Evolutionary conservation across 2,329 filamentous ascomycete species (phyloP).

Genomic region (Penicillium sp.): DNA sequence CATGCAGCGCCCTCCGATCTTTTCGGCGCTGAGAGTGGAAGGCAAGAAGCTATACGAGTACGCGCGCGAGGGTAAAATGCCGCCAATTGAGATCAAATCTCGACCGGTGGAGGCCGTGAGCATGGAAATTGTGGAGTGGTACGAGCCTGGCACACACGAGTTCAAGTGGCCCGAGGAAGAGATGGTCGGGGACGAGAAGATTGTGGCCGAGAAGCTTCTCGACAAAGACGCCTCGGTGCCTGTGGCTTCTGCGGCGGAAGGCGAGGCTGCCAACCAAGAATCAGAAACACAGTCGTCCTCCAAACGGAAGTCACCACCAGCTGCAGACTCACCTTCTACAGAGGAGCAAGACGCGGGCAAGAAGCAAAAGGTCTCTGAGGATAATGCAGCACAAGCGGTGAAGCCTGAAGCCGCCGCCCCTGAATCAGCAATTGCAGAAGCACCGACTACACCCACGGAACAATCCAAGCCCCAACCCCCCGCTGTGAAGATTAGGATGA

Average conservation of each 20-base stretch:
- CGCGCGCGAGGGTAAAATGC: slow-evolving; percentile 80
- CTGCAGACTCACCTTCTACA: slow-evolving; percentile 21
- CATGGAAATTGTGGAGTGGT: slow-evolving; percentile 78
- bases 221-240: slow-evolving; percentile 34
- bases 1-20: slow-evolving; percentile 87
- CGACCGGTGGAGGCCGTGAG: slow-evolving; percentile 74
- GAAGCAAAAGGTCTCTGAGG: slow-evolving; percentile 34
- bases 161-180: slow-evolving; percentile 78
- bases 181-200: slow-evolving; percentile 70
- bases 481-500: slow-evolving; percentile 81
- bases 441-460: slow-evolving; percentile 16
- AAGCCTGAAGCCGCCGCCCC: slow-evolving; percentile 12
- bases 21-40: slow-evolving; percentile 87
- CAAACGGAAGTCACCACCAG: slow-evolving; percentile 39
- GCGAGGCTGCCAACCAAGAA: slow-evolving; percentile 22
- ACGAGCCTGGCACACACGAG: slow-evolving; percentile 74
- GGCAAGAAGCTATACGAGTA: slow-evolving; percentile 97
- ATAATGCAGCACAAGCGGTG: slow-evolving; percentile 20
- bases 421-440: slow-evolving; percentile 13
- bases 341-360: slow-evolving; percentile 25
- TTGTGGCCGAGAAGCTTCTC: slow-evolving; percentile 65
- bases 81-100: slow-evolving; percentile 79
- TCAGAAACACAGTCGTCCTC: slow-evolving; percentile 20
- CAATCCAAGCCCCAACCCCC: slow-evolving; percentile 49
- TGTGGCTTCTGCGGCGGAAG: slow-evolving; percentile 26